Evolutionary conservation across 2,329 filamentous ascomycete genomes (phyloP).

Genomic region (Penicillium sp.): DNA sequence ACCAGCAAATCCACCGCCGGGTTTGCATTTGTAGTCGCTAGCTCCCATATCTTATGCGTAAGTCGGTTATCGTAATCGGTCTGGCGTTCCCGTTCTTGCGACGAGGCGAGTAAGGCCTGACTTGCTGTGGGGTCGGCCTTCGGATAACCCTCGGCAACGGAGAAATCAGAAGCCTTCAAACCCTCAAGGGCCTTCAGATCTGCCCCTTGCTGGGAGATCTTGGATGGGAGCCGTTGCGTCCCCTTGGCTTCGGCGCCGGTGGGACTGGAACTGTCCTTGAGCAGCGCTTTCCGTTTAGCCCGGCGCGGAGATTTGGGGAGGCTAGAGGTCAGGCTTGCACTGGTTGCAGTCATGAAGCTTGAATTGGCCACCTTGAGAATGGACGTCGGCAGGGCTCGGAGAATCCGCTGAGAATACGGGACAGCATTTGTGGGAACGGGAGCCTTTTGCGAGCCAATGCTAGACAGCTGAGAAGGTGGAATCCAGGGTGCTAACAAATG

Average conservation of each 20-base stretch:
- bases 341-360: conserved; percentile 86
- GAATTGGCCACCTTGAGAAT: conserved; percentile 91
- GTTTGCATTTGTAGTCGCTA: conserved; percentile 86
- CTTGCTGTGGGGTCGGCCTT: too few relatives aligned
- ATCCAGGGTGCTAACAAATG: conserved; percentile 89
- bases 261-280: conserved; percentile 29
- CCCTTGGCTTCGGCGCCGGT: too few relatives aligned
- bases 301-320: conserved; percentile 58
- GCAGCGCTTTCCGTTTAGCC: conserved; percentile 49
- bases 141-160: too few relatives aligned
- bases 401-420: conserved; percentile 80
- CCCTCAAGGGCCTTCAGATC: too few relatives aligned
- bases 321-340: conserved; percentile 71
- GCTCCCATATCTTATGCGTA: conserved; percentile 87
- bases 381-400: conserved; percentile 79
- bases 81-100: conserved; percentile 35
- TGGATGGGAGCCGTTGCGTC: too few relatives aligned
- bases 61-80: conserved; percentile 71
- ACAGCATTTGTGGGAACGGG: conserved; percentile 74
- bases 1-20: conserved; percentile 87
- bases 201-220: too few relatives aligned
- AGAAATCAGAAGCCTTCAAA: too few relatives aligned
- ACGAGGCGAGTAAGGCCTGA: too few relatives aligned
- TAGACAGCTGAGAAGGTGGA: conserved; percentile 82
- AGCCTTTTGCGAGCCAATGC: conserved; percentile 63